Conservation (phyloP, 1,284 basidiomycete genomes). For the Chalciporus piperatoides region DNA sequence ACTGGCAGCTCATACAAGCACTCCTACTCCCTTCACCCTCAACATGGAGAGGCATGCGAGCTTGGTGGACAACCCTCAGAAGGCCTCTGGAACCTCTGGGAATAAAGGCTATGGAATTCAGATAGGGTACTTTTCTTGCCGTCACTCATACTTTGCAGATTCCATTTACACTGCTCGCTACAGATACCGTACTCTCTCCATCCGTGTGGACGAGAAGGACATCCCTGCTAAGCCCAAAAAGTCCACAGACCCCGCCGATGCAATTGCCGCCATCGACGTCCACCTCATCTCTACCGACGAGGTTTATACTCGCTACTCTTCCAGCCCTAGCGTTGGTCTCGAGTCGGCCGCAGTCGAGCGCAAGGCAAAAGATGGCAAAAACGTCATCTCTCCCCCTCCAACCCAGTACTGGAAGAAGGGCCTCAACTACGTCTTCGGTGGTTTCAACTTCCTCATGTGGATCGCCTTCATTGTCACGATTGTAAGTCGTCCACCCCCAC, state of each 20-base stretch:
- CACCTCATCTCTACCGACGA: constrained; percentile 42
- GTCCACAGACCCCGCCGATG: constrained; percentile 35
- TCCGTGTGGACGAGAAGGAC: constrained; percentile 37
- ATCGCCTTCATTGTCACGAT: constrained; percentile 46
- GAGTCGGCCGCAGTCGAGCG: constrained; percentile 42
- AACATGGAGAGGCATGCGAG: constrained; percentile 24
- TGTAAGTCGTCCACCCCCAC: constrained; percentile 30
- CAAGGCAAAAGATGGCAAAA: constrained; percentile 42
- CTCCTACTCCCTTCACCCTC: background rate
- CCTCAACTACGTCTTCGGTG: constrained; percentile 51
- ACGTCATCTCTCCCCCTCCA: constrained; percentile 46
- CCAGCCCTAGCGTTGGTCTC: constrained; percentile 42
- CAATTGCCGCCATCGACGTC: constrained; percentile 45
- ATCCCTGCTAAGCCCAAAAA: constrained; percentile 14
- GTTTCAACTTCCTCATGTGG: constrained; percentile 53
- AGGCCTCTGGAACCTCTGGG: constrained; percentile 7
- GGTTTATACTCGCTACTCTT: constrained; percentile 43
- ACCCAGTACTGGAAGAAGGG: constrained; percentile 47
- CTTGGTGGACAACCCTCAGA: constrained; percentile 12
- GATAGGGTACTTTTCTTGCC: constrained; percentile 20
- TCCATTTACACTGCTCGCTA: background rate
- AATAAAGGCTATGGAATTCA: constrained; percentile 31
- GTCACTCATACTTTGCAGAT: fast-evolving
- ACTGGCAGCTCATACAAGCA: background rate
- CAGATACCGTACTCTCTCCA: constrained; percentile 44